Evolutionary conservation across 176 grass and related monocot species (phyloP).

Genomic region (Eleusine coracana): DNA sequence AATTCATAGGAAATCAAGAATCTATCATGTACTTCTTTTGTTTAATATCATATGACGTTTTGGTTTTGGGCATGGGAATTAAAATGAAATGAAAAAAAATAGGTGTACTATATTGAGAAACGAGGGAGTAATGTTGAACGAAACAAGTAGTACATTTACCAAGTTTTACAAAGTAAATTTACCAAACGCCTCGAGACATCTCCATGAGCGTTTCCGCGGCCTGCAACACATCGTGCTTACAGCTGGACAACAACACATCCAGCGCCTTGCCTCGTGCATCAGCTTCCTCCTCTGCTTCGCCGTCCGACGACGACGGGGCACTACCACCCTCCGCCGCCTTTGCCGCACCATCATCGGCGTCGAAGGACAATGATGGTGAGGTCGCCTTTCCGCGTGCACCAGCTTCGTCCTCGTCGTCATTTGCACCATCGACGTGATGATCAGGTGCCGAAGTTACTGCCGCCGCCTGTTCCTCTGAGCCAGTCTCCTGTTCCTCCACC

Average conservation of each 20-base stretch:
- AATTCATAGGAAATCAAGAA: no score
- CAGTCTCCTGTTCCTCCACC: not conserved
- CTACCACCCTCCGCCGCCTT: not conserved
- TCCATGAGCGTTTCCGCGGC: not conserved
- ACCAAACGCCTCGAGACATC: not conserved
- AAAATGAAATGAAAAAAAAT: no score
- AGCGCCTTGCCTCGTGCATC: no score
- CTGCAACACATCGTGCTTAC: not conserved
- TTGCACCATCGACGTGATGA: not conserved
- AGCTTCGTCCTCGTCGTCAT: not conserved
- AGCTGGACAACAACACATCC: not conserved
- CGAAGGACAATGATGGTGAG: not conserved
- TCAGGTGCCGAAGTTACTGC: not conserved
- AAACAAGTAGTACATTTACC: no score
- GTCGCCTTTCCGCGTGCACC: not conserved
- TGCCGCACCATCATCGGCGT: not conserved
- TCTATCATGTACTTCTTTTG: no score
- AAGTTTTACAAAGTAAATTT: no score
- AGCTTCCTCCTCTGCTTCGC: no score
- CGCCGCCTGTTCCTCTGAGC: not conserved
- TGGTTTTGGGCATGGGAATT: no score
- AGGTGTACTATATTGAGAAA: no score
- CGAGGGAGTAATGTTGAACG: no score
- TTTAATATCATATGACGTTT: no score
- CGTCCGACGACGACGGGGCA: not conserved